phyloP scores from a whole-genome alignment of 83 land plant genomes.

The Picea abies region DNA sequence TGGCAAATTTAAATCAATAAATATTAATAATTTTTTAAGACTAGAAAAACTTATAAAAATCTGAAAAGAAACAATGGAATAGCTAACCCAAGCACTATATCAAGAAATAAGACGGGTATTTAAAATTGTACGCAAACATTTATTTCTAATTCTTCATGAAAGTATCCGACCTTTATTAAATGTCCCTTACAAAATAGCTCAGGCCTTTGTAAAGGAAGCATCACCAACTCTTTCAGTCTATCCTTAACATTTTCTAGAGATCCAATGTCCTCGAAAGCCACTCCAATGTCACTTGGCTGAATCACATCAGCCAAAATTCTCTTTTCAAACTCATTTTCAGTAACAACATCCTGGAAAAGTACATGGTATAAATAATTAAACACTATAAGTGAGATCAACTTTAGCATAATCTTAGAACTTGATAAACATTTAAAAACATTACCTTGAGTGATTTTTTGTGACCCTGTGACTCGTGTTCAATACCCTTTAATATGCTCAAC shows the following conservation, averaged over 20 bases:
- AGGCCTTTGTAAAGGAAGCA: slow-evolving; percentile 94
- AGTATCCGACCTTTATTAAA: slow-evolving; percentile 62
- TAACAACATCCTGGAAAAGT: slow-evolving; percentile 66
- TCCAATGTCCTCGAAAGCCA: slow-evolving; percentile 95
- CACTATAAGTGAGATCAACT: neutral
- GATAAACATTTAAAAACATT: neutral
- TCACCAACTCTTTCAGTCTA: slow-evolving; percentile 84
- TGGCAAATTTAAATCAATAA: neutral
- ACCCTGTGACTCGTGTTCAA: slow-evolving; percentile 54
- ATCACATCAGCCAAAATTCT: slow-evolving; percentile 73
- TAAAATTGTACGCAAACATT: too few relatives aligned
- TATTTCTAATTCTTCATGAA: too few relatives aligned
- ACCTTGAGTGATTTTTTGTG: slow-evolving; percentile 76
- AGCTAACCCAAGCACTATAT: too few relatives aligned
- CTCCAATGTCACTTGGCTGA: slow-evolving; percentile 91
- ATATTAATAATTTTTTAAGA: neutral
- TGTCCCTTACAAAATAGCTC: slow-evolving; percentile 88
- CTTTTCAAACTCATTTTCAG: slow-evolving; percentile 88
- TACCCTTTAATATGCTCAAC: slow-evolving; percentile 43
- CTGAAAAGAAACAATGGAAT: too few relatives aligned
- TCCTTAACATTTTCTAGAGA: slow-evolving; percentile 93
- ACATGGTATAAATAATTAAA: neutral
- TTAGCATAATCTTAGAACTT: neutral
- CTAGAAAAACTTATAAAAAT: too few relatives aligned
- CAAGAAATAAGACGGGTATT: too few relatives aligned